phyloP scores from a whole-genome alignment of 2,329 filamentous ascomycete species.

The Arthrobotrys pseudoclavata region DNA sequence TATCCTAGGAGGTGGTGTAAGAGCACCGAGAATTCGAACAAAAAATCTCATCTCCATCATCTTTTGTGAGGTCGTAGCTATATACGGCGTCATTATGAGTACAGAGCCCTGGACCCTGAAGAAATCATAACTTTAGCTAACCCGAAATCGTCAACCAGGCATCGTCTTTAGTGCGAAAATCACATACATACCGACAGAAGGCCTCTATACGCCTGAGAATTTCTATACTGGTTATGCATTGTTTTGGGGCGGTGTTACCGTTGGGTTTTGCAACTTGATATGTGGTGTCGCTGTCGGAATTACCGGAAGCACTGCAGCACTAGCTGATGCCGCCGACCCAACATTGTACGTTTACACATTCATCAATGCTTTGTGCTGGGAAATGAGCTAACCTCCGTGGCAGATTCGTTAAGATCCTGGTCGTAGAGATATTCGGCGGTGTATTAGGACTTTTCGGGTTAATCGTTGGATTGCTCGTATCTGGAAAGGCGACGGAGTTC shows the following conservation, averaged over 20 bases:
- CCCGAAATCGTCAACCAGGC: constrained; percentile 65
- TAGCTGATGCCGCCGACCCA: constrained; percentile 94
- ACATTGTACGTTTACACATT: constrained; percentile 76
- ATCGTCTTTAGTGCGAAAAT: constrained; percentile 97
- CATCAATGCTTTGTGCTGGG: neutral
- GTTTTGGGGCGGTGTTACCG: constrained; percentile 95
- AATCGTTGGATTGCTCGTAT: constrained; percentile 91
- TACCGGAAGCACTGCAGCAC: constrained; percentile 94
- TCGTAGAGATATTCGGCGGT: constrained; percentile 99
- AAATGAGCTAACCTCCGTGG: constrained; percentile 58
- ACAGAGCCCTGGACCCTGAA: constrained; percentile 3
- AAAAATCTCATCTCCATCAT: constrained; percentile 99
- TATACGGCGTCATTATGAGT: constrained; percentile 99
- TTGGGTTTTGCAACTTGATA: constrained; percentile 94
- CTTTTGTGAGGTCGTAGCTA: constrained; percentile 99
- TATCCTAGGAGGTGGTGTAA: constrained; percentile 96
- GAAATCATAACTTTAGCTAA: constrained; percentile 1
- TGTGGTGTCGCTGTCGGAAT: constrained; percentile 98
- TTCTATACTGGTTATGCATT: constrained; percentile 96
- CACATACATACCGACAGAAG: constrained; percentile 73
- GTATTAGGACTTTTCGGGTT: constrained; percentile 96
- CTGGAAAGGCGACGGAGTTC: constrained; percentile 85
- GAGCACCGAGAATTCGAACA: constrained; percentile 95
- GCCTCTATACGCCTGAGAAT: constrained; percentile 79
- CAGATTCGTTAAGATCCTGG: constrained; percentile 98